phyloP scores from a whole-genome alignment of 768 basidiomycete species.

The Hericium alpestre region DNA sequence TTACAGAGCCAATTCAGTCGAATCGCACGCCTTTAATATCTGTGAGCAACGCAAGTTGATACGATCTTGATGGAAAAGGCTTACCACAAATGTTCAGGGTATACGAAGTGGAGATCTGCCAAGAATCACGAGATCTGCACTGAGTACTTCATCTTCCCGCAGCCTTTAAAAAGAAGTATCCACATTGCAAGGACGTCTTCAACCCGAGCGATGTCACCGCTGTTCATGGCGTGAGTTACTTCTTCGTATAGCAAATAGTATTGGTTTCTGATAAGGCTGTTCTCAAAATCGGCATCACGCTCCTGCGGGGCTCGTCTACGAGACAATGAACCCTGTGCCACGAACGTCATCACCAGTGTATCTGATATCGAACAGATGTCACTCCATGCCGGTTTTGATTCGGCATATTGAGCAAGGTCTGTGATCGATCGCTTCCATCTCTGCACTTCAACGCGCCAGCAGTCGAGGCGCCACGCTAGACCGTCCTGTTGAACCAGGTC shows the following conservation, averaged over 20 bases:
- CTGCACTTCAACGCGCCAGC: constrained; percentile 20
- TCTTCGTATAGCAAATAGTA: constrained; percentile 30
- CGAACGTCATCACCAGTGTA: constrained; percentile 14
- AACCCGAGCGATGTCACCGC: neutral
- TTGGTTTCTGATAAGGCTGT: constrained; percentile 21
- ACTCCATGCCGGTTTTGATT: constrained; percentile 18
- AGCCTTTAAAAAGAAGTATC: neutral
- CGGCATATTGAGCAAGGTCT: constrained; percentile 22
- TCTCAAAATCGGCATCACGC: constrained; percentile 25
- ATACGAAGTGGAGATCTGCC: neutral
- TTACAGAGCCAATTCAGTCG: neutral
- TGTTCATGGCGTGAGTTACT: constrained; percentile 20
- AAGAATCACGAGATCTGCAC: neutral
- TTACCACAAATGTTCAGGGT: neutral
- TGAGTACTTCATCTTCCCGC: neutral
- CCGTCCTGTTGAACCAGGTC: constrained; percentile 18
- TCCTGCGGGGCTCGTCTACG: neutral
- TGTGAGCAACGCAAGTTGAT: neutral
- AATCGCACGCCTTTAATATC: neutral
- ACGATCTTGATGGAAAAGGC: neutral
- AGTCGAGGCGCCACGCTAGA: constrained; percentile 6
- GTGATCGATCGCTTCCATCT: neutral
- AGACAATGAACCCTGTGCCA: constrained; percentile 8
- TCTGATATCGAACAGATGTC: constrained; percentile 19
- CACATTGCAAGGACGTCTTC: neutral